A percentile compares a stretch with the other conserved stretches of the same genome.
Conservation (phyloP, 2,329 filamentous ascomycete species). For the Dryadomyces quercivorus region DNA sequence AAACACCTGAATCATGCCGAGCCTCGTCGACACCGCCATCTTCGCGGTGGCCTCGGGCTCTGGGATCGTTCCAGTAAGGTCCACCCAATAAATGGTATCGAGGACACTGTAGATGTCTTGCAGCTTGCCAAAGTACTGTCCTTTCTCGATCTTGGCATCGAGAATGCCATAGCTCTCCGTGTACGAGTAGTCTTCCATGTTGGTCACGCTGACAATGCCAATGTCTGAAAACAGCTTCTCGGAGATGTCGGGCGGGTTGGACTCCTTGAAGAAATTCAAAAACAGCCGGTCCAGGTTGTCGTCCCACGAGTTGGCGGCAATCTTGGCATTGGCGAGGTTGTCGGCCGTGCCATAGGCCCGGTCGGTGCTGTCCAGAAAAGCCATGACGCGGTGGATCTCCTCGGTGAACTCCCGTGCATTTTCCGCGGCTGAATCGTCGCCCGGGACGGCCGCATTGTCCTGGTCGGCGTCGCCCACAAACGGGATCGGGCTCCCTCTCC, state of each 20-base stretch:
- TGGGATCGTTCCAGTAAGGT: background rate
- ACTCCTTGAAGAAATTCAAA: slow-evolving; percentile 26
- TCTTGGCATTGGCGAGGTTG: slow-evolving; percentile 3
- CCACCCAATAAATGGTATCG: slow-evolving; percentile 20
- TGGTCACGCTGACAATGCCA: background rate
- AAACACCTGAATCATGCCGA: slow-evolving; percentile 12
- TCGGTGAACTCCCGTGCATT: slow-evolving; percentile 30
- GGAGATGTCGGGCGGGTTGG: slow-evolving; percentile 4
- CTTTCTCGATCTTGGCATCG: slow-evolving; percentile 49
- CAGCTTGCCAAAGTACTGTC: slow-evolving; percentile 66
- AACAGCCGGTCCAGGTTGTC: slow-evolving; percentile 28
- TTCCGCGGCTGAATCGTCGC: slow-evolving; percentile 17
- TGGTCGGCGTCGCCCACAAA: slow-evolving; percentile 23
- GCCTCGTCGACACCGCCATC: slow-evolving; percentile 6
- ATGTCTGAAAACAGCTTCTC: slow-evolving; percentile 4
- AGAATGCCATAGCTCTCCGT: slow-evolving; percentile 11
- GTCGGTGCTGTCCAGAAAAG: slow-evolving; percentile 49
- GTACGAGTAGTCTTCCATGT: background rate
- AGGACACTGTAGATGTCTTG: slow-evolving; percentile 26
- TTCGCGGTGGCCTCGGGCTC: background rate
- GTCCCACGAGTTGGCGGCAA: slow-evolving; percentile 6
- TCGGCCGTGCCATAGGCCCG: slow-evolving; percentile 46
- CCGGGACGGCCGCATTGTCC: slow-evolving; percentile 18
- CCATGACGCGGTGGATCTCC: slow-evolving; percentile 50
- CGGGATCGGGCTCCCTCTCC: slow-evolving; percentile 33